These are phyloP conservation scores for Xenoacremonium recifei DNA, from an alignment of 2,329 filamentous ascomycete genomes.

Conservation along the genomic window DNA sequence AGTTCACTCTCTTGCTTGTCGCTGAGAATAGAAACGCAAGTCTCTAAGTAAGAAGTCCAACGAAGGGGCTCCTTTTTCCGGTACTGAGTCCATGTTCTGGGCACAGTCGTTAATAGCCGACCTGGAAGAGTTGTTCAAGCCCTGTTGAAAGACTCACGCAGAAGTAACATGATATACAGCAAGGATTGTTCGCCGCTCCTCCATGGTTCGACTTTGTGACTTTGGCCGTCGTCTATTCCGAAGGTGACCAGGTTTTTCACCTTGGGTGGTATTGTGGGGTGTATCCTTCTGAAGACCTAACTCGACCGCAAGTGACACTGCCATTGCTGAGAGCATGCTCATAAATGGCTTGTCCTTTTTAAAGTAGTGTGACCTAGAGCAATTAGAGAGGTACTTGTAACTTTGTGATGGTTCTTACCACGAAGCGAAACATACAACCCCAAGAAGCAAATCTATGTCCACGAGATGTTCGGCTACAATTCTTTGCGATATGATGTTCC, in stretches of 20 bases:
- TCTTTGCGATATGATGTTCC: constrained; percentile 22
- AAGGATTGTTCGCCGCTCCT: constrained; percentile 13
- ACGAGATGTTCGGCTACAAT: constrained; percentile 22
- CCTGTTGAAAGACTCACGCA: constrained; percentile 20
- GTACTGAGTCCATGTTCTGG: constrained; percentile 29
- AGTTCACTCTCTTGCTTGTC: constrained; percentile 11
- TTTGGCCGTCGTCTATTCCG: background rate
- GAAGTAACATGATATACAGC: constrained; percentile 25
- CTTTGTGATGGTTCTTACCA: constrained; percentile 19
- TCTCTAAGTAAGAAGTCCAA: constrained; percentile 57
- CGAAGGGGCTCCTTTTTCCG: constrained; percentile 36
- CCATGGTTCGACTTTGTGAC: background rate
- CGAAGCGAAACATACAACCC: constrained; percentile 24
- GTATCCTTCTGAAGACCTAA: constrained; percentile 31
- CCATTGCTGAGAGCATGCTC: constrained; percentile 34
- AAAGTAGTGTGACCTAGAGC: constrained; percentile 20
- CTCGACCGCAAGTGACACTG: constrained; percentile 36
- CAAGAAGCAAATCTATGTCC: constrained; percentile 28
- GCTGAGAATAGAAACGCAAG: constrained; percentile 43
- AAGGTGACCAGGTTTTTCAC: background rate
- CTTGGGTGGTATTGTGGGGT: background rate
- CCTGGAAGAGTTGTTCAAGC: too few relatives aligned
- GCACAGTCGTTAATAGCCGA: constrained; percentile 1
- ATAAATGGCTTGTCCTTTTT: constrained; percentile 35
- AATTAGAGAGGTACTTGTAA: constrained; percentile 11